Evolutionary conservation across 2,329 filamentous ascomycete species (phyloP), one percentile per base, ranked within the genome.

Genomic region (Thelonectria blattea): DNA sequence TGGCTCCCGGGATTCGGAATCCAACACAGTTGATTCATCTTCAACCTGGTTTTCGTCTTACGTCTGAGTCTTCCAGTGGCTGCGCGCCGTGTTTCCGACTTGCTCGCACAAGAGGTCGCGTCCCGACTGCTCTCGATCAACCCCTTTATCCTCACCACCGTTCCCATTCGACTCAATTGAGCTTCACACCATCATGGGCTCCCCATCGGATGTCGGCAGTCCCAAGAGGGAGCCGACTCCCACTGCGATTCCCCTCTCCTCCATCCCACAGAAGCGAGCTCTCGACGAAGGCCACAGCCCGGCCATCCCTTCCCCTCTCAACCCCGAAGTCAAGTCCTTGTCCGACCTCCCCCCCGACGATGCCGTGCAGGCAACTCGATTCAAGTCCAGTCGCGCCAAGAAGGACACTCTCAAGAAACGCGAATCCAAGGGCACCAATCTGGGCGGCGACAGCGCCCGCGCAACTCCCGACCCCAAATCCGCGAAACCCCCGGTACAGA

Each of bases 261-360:
- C 81, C 10, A 78, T 89, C 22, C 86, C 88, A 3, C 83, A 89
- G 71, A 91, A 91, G 70, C 87, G 88, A 60, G 78, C 81, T 20
- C 80, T 90, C 30, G 88, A 91, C 62, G 89, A 91, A 68, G 86
- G 86, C 71, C 88, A 93, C 74, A 83, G 83, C 62, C 90, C 91
- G 5, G 83, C 87, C 12, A 82, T 92, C 2, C 87, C 90, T 3
- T 93, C 91, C 11, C 90, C 90, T 27, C 83, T 93, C 63, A 93
- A 93, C 68, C 87, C 88, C 48, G 86, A 89, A 47, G 81, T 83
- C 63, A 85, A 73, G 61, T 67, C 73, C 10, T 72, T 73, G 9
- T 72, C 72, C 43, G 79, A 78, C 56, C 75, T 76, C 20, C 70
- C 74, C 14, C 72, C 74, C 12, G 81, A 84, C 37, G 83, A 86